phyloP scores from a whole-genome alignment of 2,329 filamentous ascomycete genomes.

The Sarocladium oryzae region DNA sequence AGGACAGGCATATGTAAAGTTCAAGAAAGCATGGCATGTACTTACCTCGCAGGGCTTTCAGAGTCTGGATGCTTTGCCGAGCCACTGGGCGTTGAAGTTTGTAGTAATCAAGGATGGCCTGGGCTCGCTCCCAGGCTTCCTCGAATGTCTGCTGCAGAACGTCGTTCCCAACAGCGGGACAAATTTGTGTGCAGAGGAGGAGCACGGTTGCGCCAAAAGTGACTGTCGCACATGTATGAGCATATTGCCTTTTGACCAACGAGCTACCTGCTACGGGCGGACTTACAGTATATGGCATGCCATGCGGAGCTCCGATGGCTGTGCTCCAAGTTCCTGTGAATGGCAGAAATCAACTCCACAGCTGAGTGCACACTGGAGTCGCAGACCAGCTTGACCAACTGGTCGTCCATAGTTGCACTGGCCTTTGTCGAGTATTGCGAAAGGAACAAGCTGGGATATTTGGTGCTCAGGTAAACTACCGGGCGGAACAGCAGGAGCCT shows the following conservation, averaged over 20 bases:
- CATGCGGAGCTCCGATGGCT: conserved; percentile 4
- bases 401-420: not conserved
- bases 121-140: not conserved
- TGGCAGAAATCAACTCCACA: not conserved
- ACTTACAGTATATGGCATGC: conserved; percentile 6
- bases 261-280: not conserved
- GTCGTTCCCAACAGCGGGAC: not conserved
- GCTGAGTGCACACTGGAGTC: not conserved
- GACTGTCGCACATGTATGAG: not conserved
- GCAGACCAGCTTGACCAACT: conserved; percentile 1
- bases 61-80: conserved; percentile 3
- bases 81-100: conserved; percentile 1
- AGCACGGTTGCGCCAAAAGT: conserved; percentile 1
- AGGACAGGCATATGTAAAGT: no score
- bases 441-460: not conserved
- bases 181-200: conserved; percentile 2
- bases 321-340: not conserved
- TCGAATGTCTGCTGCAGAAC: conserved; percentile 1
- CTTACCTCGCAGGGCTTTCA: conserved; percentile 1
- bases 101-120: not conserved
- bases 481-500: not conserved
- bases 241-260: no score
- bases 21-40: no score
- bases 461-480: conserved; percentile 3
- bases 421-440: not conserved